phyloP scores from a whole-genome alignment of 2,329 filamentous ascomycete species.

The Xylaria sp. region DNA sequence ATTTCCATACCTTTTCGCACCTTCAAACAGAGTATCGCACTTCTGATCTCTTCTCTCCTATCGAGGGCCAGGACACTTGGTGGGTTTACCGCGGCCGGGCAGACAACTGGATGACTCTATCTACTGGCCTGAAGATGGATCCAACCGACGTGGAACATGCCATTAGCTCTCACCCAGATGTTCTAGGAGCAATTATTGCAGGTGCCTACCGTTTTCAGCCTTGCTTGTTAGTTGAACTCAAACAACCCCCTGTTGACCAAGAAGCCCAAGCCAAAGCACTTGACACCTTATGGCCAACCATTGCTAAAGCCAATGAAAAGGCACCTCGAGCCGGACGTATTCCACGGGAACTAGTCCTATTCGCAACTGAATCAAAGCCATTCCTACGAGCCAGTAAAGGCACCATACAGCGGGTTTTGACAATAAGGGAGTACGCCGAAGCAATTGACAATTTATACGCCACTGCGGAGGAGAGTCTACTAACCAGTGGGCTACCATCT shows the following conservation, averaged over 20 bases:
- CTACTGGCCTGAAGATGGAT: conserved; percentile 53
- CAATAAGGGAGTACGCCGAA: conserved; percentile 16
- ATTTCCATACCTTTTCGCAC: conserved; percentile 38
- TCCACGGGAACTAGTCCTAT: conserved; percentile 50
- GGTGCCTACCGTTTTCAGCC: conserved; percentile 31
- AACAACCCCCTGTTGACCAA: conserved; percentile 8
- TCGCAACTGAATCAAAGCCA: conserved; percentile 31
- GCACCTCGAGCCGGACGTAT: conserved; percentile 52
- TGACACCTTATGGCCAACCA: conserved; percentile 32
- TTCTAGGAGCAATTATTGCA: conserved; percentile 30
- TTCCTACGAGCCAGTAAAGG: conserved; percentile 37
- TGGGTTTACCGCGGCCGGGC: conserved; percentile 54
- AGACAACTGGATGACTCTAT: conserved; percentile 56
- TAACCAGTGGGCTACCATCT: conserved; percentile 33
- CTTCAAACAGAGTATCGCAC: conserved; percentile 24
- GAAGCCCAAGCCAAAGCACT: conserved; percentile 7
- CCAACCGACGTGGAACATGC: conserved; percentile 55
- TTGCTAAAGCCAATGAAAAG: conserved; percentile 29
- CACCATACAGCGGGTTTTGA: conserved; percentile 32
- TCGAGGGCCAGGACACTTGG: conserved; percentile 23
- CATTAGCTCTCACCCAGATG: conserved; percentile 44
- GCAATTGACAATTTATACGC: conserved; percentile 41
- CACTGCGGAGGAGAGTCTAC: conserved; percentile 37
- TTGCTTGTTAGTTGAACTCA: conserved; percentile 35
- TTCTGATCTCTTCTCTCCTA: conserved; percentile 26